phyloP scores from a whole-genome alignment of 78 protist genomes.

The Emiliania huxleyi region DNA sequence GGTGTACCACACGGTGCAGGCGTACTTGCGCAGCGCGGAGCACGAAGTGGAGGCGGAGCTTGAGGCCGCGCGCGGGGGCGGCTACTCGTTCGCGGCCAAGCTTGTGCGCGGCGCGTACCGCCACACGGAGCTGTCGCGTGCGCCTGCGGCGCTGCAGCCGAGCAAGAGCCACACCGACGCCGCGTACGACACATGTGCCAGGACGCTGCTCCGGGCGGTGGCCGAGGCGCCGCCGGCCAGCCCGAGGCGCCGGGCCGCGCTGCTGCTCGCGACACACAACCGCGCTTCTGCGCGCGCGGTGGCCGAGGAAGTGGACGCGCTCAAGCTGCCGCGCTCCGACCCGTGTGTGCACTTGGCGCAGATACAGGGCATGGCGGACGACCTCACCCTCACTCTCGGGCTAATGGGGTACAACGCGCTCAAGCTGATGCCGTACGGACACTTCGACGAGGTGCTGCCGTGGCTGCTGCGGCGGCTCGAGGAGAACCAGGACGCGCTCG shows the following conservation, averaged over 20 bases:
- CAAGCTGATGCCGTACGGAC: neutral
- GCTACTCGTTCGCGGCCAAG: neutral
- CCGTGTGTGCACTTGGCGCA: neutral
- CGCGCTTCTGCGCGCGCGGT: neutral
- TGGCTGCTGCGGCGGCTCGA: neutral
- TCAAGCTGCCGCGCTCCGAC: neutral
- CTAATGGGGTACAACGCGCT: neutral
- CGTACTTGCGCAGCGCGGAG: neutral
- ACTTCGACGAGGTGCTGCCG: neutral
- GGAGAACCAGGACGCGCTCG: neutral
- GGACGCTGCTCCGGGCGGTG: neutral
- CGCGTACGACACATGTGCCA: neutral
- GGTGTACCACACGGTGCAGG: neutral
- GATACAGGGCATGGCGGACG: neutral
- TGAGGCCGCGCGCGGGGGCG: neutral
- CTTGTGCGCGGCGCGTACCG: constrained; percentile 10
- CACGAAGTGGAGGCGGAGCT: neutral
- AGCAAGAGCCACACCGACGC: no score
- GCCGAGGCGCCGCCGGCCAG: no score
- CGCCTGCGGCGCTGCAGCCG: neutral
- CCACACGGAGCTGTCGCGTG: neutral
- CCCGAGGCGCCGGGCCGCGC: no score
- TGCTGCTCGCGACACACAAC: neutral
- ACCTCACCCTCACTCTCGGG: neutral
- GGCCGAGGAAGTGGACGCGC: neutral